phyloP scores from a whole-genome alignment of 2,329 filamentous ascomycete genomes.

The Stagonosporopsis chrysanthemi region DNA sequence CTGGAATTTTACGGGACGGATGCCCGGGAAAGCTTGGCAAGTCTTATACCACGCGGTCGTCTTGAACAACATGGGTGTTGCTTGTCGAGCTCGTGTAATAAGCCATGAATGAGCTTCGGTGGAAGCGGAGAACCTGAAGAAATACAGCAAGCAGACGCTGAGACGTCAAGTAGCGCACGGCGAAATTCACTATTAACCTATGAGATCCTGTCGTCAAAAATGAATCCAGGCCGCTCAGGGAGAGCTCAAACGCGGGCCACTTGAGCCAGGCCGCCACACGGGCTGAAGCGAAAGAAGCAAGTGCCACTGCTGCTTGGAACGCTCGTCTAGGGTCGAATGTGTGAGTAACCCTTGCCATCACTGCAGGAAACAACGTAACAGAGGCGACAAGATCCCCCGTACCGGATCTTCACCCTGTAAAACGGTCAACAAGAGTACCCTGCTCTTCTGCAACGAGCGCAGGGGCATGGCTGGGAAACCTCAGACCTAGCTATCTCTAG shows the following conservation, averaged over 20 bases:
- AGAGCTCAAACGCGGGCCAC: constrained; percentile 5
- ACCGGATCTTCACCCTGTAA: constrained; percentile 14
- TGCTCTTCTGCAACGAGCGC: constrained; percentile 8
- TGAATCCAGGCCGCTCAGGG: constrained; percentile 1
- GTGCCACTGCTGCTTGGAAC: not conserved
- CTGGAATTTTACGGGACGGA: constrained; percentile 4
- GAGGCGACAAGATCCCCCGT: constrained; percentile 1
- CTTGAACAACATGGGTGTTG: constrained; percentile 21
- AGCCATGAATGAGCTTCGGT: constrained; percentile 7
- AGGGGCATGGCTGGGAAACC: constrained; percentile 1
- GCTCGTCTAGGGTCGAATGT: not conserved
- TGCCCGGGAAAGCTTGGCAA: constrained; percentile 36
- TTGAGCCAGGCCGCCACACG: constrained; percentile 8
- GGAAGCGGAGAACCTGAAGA: constrained; percentile 10
- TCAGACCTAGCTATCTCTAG: constrained; percentile 7
- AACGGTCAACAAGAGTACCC: constrained; percentile 6
- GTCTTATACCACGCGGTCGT: constrained; percentile 28
- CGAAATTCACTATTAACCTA: not conserved
- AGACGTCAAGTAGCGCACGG: constrained; percentile 7
- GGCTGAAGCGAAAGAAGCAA: constrained; percentile 9
- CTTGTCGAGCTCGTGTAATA: constrained; percentile 9
- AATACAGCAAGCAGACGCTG: constrained; percentile 14
- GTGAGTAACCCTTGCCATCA: not conserved
- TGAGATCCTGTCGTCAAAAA: not conserved
- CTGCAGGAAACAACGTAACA: constrained; percentile 8